Evolutionary conservation across 352 stramenopile genomes (phyloP), one percentile per base, ranked within the genome.

Genomic region (Phytophthora pisi): DNA sequence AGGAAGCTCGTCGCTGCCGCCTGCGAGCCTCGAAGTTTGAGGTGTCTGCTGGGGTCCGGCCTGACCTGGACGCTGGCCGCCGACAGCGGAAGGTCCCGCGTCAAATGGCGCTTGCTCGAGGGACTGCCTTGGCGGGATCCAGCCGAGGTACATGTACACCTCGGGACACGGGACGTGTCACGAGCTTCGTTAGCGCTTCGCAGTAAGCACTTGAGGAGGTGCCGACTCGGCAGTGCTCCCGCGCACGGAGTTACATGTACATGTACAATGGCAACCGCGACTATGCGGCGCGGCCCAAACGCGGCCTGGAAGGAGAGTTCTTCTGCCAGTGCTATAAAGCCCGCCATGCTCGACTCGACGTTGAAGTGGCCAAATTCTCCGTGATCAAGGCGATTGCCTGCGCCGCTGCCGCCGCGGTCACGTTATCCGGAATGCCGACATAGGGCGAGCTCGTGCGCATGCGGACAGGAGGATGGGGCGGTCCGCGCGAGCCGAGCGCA

Each of bases 131-230:
- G 34, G 38, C 38, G 20, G 16, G 30, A 20, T 20, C 20, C 20
- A 20, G 20, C 38, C 9, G 47, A 63, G 66, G 66, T 74, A 28
- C 26, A 28, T 28, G 26, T 28, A 5, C 4, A 74, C 56, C 58
- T 74, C 59, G 59, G 66, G 66, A 70, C 51, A 70, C 50, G 66
- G 51, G 61, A 66, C 61, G 49, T 62, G 54, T 73, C 60, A 45
- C 53, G 52, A 51, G 43, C 51, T 47, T 23, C 46, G 20, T 28
- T 38, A 63, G 57, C 30, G 64, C 62, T 61, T 70, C 53, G 66
- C 46, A 55, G 53, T 55, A 64, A 57, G 18, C 61, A 64, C 61
- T 62, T 62, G 30, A 45, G 46, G 50, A 40, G 13, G 26, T 71
- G 51, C 53, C 62, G 51, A 75, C 56, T 23, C 43, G 13, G 36